Base-by-base conservation (phyloP, 2,329 filamentous ascomycete genomes). In the Penicillium aurantiogriseum region DNA sequence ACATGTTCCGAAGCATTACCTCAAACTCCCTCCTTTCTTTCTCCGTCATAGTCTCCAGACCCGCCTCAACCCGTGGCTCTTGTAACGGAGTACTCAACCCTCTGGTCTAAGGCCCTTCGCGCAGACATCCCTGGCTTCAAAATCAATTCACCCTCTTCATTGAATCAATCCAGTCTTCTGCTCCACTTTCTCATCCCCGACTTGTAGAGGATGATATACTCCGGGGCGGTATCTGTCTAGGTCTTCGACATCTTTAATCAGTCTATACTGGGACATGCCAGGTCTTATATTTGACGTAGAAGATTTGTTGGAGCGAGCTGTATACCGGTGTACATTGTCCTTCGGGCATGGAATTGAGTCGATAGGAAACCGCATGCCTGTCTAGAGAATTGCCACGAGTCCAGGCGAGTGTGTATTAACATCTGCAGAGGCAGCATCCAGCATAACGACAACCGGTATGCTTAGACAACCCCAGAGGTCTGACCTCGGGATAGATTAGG, bases 61-160 rank as follows among this genome's bases (percentile, higher is more conserved):
- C 63, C 23, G 51, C 53, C 51, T 67, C 59, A 29, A 51, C 57
- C 39, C 71, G 61, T 21, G 68, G 67, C 47, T 67, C 39, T 57
- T 72, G 67, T 40, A 74, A 74, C 56, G 9, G 53, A 51, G 40
- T 65, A 52, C 4, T 59, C 54, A 47, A 69, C 63, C 19, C 63
- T 58, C 40, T 46, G 15, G 1, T 61, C 59, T 55, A 57, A 66
- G 25, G 58, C 51, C 44, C 49, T 54, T 10, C 56, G 54, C 42
- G 51, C 25, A 23, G 54, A 8, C 39, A 43, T 54, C 40, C 46
- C 17, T 36, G 35, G 10, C 29, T 46, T 29, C 56, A 6, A 19
- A 27, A 51, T 57, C 27, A 29, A 11, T 29, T 29, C 9, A 11
- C 5, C 62, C 38, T 71, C 64, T 42, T 71, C 63, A 47, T 55